Conservation (phyloP, 2,329 filamentous ascomycete genomes). For the Fusarium solani-melongenae region DNA sequence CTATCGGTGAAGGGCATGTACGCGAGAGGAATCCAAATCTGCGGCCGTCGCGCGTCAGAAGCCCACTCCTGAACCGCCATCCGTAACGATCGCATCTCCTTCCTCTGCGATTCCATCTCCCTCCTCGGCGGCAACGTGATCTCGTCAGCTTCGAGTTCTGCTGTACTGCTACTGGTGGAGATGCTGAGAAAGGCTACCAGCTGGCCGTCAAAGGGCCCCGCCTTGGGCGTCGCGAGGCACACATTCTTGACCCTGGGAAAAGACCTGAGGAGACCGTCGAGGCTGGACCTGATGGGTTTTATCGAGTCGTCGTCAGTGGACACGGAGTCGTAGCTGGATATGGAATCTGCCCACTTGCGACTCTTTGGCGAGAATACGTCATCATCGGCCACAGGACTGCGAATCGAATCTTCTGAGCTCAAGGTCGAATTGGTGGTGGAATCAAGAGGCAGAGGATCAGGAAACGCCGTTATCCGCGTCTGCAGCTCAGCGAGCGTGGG, state of each 20-base stretch:
- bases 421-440: neutral
- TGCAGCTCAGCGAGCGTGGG: constrained; percentile 58
- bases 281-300: constrained; percentile 15
- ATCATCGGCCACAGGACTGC: neutral
- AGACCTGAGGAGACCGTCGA: constrained; percentile 54
- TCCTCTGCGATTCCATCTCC: constrained; percentile 54
- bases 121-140: constrained; percentile 44
- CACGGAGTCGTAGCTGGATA: constrained; percentile 27
- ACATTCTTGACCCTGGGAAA: constrained; percentile 55
- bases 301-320: constrained; percentile 10
- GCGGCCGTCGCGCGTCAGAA: constrained; percentile 51
- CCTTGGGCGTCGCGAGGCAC: constrained; percentile 58
- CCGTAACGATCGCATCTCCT: constrained; percentile 55
- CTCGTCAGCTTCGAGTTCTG: constrained; percentile 24
- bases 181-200: constrained; percentile 60
- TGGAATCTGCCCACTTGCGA: constrained; percentile 4
- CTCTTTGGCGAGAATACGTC: constrained; percentile 15
- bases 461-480: constrained; percentile 47
- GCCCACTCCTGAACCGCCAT: constrained; percentile 52
- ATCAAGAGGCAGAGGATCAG: neutral
- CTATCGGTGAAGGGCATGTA: constrained; percentile 56
- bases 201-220: constrained; percentile 62
- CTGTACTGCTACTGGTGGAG: constrained; percentile 11
- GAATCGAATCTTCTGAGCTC: constrained; percentile 19
- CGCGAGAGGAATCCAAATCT: constrained; percentile 61